These are phyloP conservation scores for Dillenia suffruticosa DNA, from an alignment of 164 flowering plant species.

Conservation along the genomic window DNA sequence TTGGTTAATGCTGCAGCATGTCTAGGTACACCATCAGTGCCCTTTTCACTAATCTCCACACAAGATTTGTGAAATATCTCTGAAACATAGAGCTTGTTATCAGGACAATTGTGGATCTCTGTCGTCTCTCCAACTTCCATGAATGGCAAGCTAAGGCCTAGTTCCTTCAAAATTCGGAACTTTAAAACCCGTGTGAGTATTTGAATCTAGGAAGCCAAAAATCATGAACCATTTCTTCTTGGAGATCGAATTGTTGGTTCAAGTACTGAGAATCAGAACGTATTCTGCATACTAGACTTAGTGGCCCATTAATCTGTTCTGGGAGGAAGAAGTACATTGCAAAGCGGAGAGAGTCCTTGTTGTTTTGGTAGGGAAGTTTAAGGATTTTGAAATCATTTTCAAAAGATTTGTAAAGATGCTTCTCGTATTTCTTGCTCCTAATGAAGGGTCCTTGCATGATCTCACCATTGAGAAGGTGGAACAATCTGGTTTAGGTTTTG, in stretches of 20 bases:
- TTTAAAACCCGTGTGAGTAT: slow-evolving; percentile 15
- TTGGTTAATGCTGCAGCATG: not conserved
- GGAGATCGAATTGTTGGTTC: slow-evolving; percentile 4
- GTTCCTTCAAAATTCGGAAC: slow-evolving; percentile 4
- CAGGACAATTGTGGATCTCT: not conserved
- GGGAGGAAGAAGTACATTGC: slow-evolving; percentile 31
- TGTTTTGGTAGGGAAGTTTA: slow-evolving; percentile 16
- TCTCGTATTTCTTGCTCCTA: not conserved
- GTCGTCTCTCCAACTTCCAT: no score
- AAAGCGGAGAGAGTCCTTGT: not conserved
- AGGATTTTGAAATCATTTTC: slow-evolving; percentile 14
- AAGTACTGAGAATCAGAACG: slow-evolving; percentile 8
- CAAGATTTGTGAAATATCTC: slow-evolving; percentile 1
- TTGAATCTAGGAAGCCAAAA: slow-evolving; percentile 25
- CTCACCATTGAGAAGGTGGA: no score
- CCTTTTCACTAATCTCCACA: not conserved
- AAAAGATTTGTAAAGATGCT: not conserved
- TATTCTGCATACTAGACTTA: slow-evolving; percentile 3
- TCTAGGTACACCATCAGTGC: not conserved
- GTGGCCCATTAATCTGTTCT: slow-evolving; percentile 14
- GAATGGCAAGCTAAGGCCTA: slow-evolving; percentile 1
- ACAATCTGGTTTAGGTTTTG: no score
- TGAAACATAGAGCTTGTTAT: not conserved
- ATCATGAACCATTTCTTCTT: not conserved
- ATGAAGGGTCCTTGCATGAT: no score